phyloP scores from a whole-genome alignment of 495 filamentous ascomycete genomes.

The Penicillium herquei region DNA sequence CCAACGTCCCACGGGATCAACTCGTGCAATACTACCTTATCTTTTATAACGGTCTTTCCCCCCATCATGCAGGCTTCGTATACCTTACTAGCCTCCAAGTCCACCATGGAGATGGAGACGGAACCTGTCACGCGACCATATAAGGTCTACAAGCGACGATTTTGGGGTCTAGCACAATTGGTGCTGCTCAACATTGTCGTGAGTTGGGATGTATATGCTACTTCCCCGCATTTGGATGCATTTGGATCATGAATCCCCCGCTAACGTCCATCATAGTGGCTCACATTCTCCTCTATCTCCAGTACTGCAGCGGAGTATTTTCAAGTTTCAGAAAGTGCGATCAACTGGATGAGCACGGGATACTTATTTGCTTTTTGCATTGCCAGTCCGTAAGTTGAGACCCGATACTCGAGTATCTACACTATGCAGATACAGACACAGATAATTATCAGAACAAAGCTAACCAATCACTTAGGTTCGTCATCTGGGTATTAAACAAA shows the following conservation, averaged over 20 bases:
- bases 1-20: no score
- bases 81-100: background rate
- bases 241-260: background rate
- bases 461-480: slow-evolving; percentile 38
- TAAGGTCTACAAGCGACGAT: slow-evolving; percentile 83
- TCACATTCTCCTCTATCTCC: slow-evolving; percentile 87
- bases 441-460: no score
- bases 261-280: slow-evolving; percentile 59
- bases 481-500: slow-evolving; percentile 75
- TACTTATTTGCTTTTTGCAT: slow-evolving; percentile 83
- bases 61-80: background rate
- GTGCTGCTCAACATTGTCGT: slow-evolving; percentile 89
- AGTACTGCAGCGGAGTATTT: slow-evolving; percentile 76
- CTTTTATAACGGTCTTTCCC: background rate
- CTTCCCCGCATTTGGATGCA: background rate
- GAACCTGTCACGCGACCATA: slow-evolving; percentile 43
- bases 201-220: slow-evolving; percentile 82
- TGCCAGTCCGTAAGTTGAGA: slow-evolving; percentile 59
- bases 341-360: slow-evolving; percentile 90
- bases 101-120: background rate
- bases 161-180: slow-evolving; percentile 82
- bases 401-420: background rate
- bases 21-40: background rate
- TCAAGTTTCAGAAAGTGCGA: slow-evolving; percentile 64
- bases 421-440: no score